Evolutionary conservation across 306 rosid genomes (phyloP).

Genomic region (Begonia peltatifolia): DNA sequence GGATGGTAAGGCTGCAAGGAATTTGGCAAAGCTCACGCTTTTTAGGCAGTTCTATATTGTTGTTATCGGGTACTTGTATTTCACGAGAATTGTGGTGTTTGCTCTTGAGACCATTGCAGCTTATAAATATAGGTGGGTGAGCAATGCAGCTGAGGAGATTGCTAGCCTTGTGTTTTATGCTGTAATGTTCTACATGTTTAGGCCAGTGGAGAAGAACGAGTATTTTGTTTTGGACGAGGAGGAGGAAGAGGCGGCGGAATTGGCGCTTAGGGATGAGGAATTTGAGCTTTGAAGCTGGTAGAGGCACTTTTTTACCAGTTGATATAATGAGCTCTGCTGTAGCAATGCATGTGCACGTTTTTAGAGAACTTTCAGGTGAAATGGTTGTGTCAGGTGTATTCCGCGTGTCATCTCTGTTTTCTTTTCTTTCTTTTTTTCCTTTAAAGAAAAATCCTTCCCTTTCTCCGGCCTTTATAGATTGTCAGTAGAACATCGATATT

Average conservation of each 20-base stretch:
- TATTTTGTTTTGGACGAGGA: not conserved
- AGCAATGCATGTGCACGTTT: conserved; percentile 6
- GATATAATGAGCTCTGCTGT: not conserved
- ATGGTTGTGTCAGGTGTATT: conserved; percentile 23
- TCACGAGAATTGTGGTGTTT: conserved; percentile 4
- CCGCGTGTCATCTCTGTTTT: conserved; percentile 5
- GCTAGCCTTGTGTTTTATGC: conserved; percentile 8
- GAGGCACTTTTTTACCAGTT: not conserved
- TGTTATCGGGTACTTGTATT: conserved; percentile 7
- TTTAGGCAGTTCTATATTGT: conserved; percentile 8
- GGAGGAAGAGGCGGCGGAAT: conserved; percentile 5
- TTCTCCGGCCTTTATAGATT: not conserved
- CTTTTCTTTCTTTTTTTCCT: no score
- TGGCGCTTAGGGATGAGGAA: not conserved
- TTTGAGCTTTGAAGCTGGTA: conserved; percentile 53
- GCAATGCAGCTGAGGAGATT: conserved; percentile 1
- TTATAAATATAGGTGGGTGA: conserved; percentile 6
- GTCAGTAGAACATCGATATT: conserved; percentile 5
- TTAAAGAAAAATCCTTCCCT: no score
- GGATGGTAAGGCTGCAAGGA: conserved; percentile 9
- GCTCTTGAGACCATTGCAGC: not conserved
- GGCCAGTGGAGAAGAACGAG: conserved; percentile 3
- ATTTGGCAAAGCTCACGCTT: conserved; percentile 2
- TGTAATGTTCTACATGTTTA: conserved; percentile 4
- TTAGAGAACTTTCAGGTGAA: conserved; percentile 5